Base-by-base conservation (phyloP, 202 grass and related monocot genomes). In the Setaria italica region DNA sequence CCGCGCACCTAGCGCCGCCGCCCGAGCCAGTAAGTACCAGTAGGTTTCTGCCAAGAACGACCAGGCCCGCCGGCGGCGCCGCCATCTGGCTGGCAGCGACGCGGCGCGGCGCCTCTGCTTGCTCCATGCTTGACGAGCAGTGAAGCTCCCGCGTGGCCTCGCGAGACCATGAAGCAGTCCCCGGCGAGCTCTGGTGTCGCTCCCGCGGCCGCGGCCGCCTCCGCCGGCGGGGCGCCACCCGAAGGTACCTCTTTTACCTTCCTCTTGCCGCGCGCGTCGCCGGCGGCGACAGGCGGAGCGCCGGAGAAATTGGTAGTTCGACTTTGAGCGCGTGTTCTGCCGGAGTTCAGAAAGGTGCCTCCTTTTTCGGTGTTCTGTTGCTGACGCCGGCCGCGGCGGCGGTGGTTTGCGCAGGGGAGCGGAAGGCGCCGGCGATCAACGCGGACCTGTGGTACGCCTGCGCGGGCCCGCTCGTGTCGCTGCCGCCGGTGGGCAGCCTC, bases 401-500 rank as follows among this genome's bases (percentile, higher is more conserved):
- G 73, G 74, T 16, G 42, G 39, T 46, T 8, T 77, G 70, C 35
- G 90, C 91, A 94, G 92, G 88, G 84, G 94, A 96, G 88, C 85
- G 86, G 84, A 97, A 94, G 88, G 49, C 66, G 89, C 77, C 82
- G 88, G 82, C 87, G 83, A 97, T 99, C 77, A 99, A 94, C 87
- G 80, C 87, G 50, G 94, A 99, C 92, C 89, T 99, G 70, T 99
- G 97, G 97, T 89, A 97, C 84, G 97, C 97, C 47, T 99, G 97
- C 88, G 97, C 94, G 54, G 97, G 97, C 34, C 97, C 92, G 34
- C 92, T 99, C 30, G 94, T 97, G 77, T 90, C 82, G 55, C 76
- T 99, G 84, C 97, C 97, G 37, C 97, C 97, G 80, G 97, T 99
- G 74, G 92, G 97, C 62, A 99, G 97, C 77, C 97, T 99, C 87